phyloP scores from a whole-genome alignment of 2,329 filamentous ascomycete species.

The Emergomyces pasteurianus region DNA sequence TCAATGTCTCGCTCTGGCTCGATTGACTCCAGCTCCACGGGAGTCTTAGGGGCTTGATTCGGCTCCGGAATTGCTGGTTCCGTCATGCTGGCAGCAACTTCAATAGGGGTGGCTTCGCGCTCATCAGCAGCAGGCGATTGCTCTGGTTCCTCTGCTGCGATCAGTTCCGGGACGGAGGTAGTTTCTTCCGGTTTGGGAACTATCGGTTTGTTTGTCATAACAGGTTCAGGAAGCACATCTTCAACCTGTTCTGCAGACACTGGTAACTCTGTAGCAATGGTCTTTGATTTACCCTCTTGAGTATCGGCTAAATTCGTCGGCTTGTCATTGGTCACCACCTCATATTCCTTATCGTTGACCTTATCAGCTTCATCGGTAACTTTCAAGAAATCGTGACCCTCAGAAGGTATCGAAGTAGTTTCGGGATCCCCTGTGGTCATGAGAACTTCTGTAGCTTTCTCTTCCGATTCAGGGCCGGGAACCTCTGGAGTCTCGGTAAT shows the following conservation, averaged over 20 bases:
- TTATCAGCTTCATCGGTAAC: background rate
- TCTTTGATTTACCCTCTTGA: background rate
- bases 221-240: slow-evolving; percentile 1
- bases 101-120: background rate
- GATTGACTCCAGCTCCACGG: background rate
- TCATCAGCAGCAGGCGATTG: background rate
- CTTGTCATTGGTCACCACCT: background rate
- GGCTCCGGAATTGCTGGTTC: background rate
- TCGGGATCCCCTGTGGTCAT: background rate
- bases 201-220: background rate
- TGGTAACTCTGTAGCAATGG: background rate
- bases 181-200: background rate
- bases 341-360: background rate
- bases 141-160: background rate
- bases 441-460: background rate
- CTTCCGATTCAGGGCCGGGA: background rate
- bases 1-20: background rate
- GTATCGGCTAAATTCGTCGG: background rate
- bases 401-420: background rate
- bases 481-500: background rate
- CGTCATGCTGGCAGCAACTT: background rate
- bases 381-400: background rate
- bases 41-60: background rate
- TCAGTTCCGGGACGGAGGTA: slow-evolving; percentile 1
- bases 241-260: background rate